Base-by-base conservation (phyloP, 352 stramenopile species). In the Globisporangium acanthophoron region DNA sequence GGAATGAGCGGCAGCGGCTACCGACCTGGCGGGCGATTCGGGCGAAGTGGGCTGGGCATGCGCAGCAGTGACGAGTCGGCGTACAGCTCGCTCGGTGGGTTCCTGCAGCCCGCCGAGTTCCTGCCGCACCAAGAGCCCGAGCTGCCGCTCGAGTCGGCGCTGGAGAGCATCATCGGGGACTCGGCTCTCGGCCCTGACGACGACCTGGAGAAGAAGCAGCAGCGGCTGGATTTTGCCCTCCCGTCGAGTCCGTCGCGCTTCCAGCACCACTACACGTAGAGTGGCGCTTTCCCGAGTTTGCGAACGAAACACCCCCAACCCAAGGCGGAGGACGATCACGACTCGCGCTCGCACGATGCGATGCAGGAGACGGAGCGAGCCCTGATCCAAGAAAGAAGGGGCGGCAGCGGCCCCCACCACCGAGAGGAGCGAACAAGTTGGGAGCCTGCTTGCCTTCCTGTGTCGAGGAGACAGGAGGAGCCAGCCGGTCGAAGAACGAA, bases 1-100 rank as follows among this genome's bases (percentile, higher is more conserved):
- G 55, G 61, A 13, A 68, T 73, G 54, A 70, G 75, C 48, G 63
- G 67, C 15, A 67, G 71, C 33, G 56, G 58, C 39, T 48, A 48
- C 43, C 24, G 52, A 15, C 54, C 46, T 33, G 54, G 57, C 47
- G 52, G 52, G 54, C 60, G 54, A 15, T 70, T 70, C n/a, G 59
- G 54, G 12, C 45, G 33, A 18, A 47, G 41, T 52, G 50, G 61
- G 13, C 69, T 82, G 57, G 69, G 69, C 41, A 74, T 83, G 61
- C 66, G 37, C 13, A 64, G 66, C 51, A 45, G 37, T 24, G 33
- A 43, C 49, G 13, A 58, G 16, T 68, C 62, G 11, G 61, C 70
- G 6, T 89, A 88, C 66, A 70, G 67, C 35, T 75, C 79, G 21
- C 69, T 90, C n/a, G 68, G 75, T 8, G 75, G 74, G n/a, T 86